A percentile compares a stretch with the other conserved stretches of the same genome.
Evolutionary conservation across 2,329 filamentous ascomycete genomes (phyloP).

Genomic region (Pseudogymnoascus sp.): DNA sequence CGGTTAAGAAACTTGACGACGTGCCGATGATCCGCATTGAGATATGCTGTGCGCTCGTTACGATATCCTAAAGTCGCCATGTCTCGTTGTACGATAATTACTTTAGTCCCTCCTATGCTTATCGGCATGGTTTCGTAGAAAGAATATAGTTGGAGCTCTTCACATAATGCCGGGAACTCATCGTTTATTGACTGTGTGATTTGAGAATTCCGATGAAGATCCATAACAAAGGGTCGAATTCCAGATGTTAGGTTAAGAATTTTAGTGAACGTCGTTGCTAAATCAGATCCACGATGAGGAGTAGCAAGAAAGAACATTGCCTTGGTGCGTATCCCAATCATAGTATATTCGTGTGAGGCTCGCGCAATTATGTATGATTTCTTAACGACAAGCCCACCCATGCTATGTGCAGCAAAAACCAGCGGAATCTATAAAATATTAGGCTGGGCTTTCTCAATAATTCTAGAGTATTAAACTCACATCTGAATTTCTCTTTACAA

Average conservation of each 20-base stretch:
- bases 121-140: not conserved
- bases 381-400: slow-evolving; percentile 29
- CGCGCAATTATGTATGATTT: slow-evolving; percentile 27
- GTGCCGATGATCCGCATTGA: slow-evolving; percentile 31
- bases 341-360: slow-evolving; percentile 15
- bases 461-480: slow-evolving; percentile 8
- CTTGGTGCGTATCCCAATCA: slow-evolving; percentile 22
- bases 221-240: not conserved
- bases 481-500: not conserved
- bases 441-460: not conserved
- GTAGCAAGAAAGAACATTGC: slow-evolving; percentile 34
- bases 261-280: slow-evolving; percentile 7
- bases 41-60: slow-evolving; percentile 28
- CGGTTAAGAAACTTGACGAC: slow-evolving; percentile 25
- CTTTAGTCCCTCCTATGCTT: slow-evolving; percentile 31
- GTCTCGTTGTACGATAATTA: slow-evolving; percentile 43
- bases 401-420: not conserved
- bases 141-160: not conserved
- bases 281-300: slow-evolving; percentile 27
- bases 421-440: not conserved
- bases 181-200: not conserved
- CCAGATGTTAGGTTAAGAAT: not conserved
- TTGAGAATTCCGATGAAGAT: not conserved
- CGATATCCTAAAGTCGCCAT: slow-evolving; percentile 19
- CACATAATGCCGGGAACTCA: not conserved